Evolutionary conservation across 176 grass and related monocot genomes (phyloP).

Genomic region (Juncus inflexus): DNA sequence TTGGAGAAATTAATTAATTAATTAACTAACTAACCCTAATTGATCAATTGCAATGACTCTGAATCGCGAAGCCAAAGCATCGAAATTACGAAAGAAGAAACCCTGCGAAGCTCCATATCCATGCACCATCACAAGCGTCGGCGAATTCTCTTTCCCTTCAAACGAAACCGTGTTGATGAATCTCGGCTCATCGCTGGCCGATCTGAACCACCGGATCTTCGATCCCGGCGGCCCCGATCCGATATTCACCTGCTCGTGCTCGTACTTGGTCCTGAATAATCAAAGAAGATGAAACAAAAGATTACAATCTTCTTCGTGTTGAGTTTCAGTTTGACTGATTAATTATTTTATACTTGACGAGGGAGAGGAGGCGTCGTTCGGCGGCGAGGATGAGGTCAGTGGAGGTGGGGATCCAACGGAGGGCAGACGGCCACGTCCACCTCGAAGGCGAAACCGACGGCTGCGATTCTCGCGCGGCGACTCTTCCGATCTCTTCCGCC

Average conservation of each 20-base stretch:
- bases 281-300: background rate
- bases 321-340: background rate
- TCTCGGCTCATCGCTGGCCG: constrained; percentile 74
- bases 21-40: constrained; percentile 54
- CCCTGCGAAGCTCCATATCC: constrained; percentile 92
- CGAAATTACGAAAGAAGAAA: constrained; percentile 96
- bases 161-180: constrained; percentile 98
- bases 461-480: constrained; percentile 12
- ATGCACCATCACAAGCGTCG: constrained; percentile 97
- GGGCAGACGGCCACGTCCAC: constrained; percentile 58
- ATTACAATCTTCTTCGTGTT: background rate
- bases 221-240: constrained; percentile 91
- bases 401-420: constrained; percentile 92
- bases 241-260: constrained; percentile 84
- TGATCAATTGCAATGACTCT: constrained; percentile 92
- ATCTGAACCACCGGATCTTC: constrained; percentile 86
- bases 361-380: constrained; percentile 82
- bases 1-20: background rate
- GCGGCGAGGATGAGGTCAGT: constrained; percentile 91
- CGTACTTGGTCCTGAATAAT: constrained; percentile 64
- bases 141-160: constrained; percentile 79
- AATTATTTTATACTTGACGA: constrained; percentile 45
- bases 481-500: constrained; percentile 41
- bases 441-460: constrained; percentile 36
- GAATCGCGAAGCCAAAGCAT: constrained; percentile 79